A percentile compares a stretch with the other conserved stretches of the same genome.
These are phyloP conservation scores for Sclerotinia minor DNA, from an alignment of 2,329 filamentous ascomycete genomes.

Conservation along the genomic window DNA sequence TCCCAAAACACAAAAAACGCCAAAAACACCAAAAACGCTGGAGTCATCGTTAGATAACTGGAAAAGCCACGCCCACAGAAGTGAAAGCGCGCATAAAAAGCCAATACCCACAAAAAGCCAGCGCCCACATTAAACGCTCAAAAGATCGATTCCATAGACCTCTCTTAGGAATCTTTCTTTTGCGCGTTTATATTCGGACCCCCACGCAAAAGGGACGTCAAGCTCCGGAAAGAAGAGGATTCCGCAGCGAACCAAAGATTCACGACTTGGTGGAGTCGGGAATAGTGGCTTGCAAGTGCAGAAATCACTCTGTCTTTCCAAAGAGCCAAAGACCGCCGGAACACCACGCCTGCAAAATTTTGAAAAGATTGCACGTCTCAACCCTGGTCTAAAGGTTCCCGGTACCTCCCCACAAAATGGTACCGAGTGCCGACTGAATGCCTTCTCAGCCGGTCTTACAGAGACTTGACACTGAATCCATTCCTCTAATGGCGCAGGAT, in stretches of 20 bases:
- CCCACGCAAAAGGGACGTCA: constrained; percentile 10
- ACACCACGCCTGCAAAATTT: not conserved
- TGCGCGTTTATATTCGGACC: not conserved
- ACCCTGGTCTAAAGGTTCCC: constrained; percentile 16
- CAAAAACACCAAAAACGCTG: not conserved
- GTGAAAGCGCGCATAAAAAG: too few relatives aligned
- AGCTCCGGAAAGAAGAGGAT: constrained; percentile 12
- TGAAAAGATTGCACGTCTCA: constrained; percentile 8
- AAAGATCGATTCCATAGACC: constrained; percentile 9
- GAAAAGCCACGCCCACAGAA: not conserved
- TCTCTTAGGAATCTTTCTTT: not conserved
- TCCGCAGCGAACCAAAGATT: not conserved
- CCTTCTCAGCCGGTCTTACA: constrained; percentile 1
- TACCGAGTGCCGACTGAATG: constrained; percentile 4
- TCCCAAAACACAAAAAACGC: not conserved
- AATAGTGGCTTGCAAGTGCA: not conserved
- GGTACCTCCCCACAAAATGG: constrained; percentile 1
- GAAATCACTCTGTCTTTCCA: not conserved
- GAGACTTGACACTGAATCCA: not conserved
- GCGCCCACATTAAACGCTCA: not conserved
- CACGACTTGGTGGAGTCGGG: not conserved
- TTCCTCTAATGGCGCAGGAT: constrained; percentile 8
- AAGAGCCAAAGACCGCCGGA: constrained; percentile 10
- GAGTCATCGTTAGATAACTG: not conserved
- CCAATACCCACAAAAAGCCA: not conserved